These are phyloP conservation scores for Triticum monococcum DNA, from an alignment of 176 grass and related monocot genomes.

Conservation along the genomic window DNA sequence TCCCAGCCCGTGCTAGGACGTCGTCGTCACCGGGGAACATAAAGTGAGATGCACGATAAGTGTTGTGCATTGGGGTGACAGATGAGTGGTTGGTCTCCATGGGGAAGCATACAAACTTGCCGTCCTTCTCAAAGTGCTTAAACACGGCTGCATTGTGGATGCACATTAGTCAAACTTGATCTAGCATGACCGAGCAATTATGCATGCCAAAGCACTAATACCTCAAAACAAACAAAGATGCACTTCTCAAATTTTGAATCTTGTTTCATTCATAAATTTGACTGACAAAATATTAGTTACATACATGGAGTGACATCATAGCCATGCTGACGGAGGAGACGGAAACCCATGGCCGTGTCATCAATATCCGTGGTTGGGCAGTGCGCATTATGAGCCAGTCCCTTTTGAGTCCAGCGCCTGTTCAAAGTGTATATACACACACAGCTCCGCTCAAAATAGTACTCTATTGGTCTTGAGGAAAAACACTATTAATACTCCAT, in stretches of 20 bases:
- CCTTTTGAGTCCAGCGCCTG: slow-evolving; percentile 24
- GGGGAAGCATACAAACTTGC: slow-evolving; percentile 31
- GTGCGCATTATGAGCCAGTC: slow-evolving; percentile 5
- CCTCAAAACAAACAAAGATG: too few species aligned
- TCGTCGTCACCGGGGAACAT: slow-evolving; percentile 34
- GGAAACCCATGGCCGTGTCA: slow-evolving; percentile 58
- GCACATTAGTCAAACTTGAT: too few species aligned
- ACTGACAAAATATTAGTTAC: background rate
- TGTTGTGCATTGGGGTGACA: slow-evolving; percentile 38
- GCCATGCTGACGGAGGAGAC: slow-evolving; percentile 45
- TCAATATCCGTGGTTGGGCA: slow-evolving; percentile 35
- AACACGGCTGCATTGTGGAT: slow-evolving; percentile 21
- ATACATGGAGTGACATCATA: slow-evolving; percentile 48
- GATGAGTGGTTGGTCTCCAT: slow-evolving; percentile 22
- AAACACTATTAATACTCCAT: too few species aligned
- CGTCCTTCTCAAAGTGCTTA: slow-evolving; percentile 45
- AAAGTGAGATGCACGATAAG: slow-evolving; percentile 41
- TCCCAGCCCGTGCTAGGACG: background rate
- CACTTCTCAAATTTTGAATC: too few species aligned
- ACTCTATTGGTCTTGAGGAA: too few species aligned
- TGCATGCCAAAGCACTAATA: too few species aligned
- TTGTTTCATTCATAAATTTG: too few species aligned
- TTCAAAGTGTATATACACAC: background rate
- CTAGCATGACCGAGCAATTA: too few species aligned
- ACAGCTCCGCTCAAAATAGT: too few species aligned